phyloP scores from a whole-genome alignment of 345 rosid species.

The Bruguiera parviflora region DNA sequence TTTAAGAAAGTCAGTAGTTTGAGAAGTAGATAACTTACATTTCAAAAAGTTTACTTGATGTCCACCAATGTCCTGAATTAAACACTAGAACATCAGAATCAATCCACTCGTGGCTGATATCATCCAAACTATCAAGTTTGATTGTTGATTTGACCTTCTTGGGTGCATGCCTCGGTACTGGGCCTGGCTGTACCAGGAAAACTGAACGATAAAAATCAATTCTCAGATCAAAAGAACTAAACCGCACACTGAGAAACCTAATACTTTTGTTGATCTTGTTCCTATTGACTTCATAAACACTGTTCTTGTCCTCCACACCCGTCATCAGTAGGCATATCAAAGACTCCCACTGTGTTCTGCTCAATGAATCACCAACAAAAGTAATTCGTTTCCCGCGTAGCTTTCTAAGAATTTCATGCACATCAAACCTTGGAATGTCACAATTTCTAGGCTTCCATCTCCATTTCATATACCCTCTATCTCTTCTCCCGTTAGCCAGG shows the following conservation, averaged over 20 bases:
- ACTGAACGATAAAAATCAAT: slow-evolving; percentile 70
- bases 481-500: slow-evolving; percentile 60
- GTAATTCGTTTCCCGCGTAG: slow-evolving; percentile 60
- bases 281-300: slow-evolving; percentile 60
- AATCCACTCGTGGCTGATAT: slow-evolving; percentile 64
- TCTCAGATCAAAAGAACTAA: slow-evolving; percentile 44
- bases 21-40: slow-evolving; percentile 42
- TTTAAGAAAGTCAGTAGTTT: background rate
- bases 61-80: slow-evolving; percentile 85
- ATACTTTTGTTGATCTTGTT: slow-evolving; percentile 50
- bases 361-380: slow-evolving; percentile 69
- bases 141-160: slow-evolving; percentile 60
- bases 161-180: slow-evolving; percentile 47
- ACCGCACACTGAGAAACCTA: slow-evolving; percentile 50
- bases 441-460: slow-evolving; percentile 71
- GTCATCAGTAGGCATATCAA: slow-evolving; percentile 66
- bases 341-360: slow-evolving; percentile 81
- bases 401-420: slow-evolving; percentile 35
- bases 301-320: slow-evolving; percentile 57
- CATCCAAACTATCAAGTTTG: slow-evolving; percentile 54
- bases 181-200: slow-evolving; percentile 56
- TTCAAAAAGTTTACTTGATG: slow-evolving; percentile 60
- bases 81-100: slow-evolving; percentile 61
- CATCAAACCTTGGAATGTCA: slow-evolving; percentile 54
- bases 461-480: slow-evolving; percentile 51